Base-by-base conservation (phyloP, 768 basidiomycete species). In the Termitomyces heimii region DNA sequence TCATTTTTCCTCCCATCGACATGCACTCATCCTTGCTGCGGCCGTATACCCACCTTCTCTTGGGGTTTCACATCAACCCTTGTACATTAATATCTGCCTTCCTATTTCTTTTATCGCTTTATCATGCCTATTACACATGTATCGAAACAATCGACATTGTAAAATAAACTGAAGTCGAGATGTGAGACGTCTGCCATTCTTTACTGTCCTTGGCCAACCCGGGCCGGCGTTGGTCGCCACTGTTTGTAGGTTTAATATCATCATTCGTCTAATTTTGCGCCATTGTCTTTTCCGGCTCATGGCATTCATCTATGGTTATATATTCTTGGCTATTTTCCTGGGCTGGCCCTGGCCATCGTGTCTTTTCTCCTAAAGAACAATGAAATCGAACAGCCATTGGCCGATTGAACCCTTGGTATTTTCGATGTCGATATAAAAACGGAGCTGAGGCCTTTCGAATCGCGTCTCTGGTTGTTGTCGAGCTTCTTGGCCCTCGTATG, bases 71-170 rank as follows among this genome's bases (percentile, higher is more conserved):
- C 61, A 42, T 55, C 39, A 53, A 54, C 49, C 47, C 58, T 58
- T 69, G 66, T 69, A 67, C 60, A 60, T 66, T 64, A 64, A 60
- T 66, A 60, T 60, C 51, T 62, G 56, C 47, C 60, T 54, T 54
- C 32, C 49, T 51, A 58, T 57, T 60, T 64, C 49, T 62, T 45
- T 58, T 43, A 35, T 54, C 32, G 56, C 61, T 57, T 59, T 47
- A 47, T 58, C 56, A 60, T 56, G 65, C 63, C 64, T 24, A 35
- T 53, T 57, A 58, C 16, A 44, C 49, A 56, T 63, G 56, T 60
- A 61, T 60, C 56, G 56, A 59, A 50, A 48, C 55, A 45, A 46
- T 54, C 37, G 47, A 59, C 50, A 59, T 54, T 62, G 61, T 57
- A 62, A 40, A 37, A 52, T 40, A 40, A 39, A n/a, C 14, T 29